Percentiles rank a stretch among this genome's conserved stretches.
Evolutionary conservation across 768 basidiomycete species (phyloP).

Genomic region (Tulasnella sp.): DNA sequence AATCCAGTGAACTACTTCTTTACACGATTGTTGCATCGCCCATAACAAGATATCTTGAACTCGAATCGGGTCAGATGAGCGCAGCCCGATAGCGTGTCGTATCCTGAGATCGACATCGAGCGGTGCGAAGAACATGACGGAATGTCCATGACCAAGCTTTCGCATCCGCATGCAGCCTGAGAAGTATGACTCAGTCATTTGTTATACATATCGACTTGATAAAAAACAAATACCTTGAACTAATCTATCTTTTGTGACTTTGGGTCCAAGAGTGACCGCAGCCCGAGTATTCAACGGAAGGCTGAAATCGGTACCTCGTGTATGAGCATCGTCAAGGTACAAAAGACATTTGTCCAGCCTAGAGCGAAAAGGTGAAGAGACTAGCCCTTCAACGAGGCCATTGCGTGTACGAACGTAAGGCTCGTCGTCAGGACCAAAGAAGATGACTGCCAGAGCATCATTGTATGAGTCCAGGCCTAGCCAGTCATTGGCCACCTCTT

Average conservation of each 20-base stretch:
- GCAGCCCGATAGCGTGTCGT: too few relatives aligned
- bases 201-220: not conserved
- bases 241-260: conserved; percentile 40
- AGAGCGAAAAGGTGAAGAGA: conserved; percentile 29
- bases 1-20: conserved; percentile 32
- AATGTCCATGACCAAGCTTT: conserved; percentile 35
- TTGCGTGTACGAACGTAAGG: conserved; percentile 29
- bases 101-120: conserved; percentile 31
- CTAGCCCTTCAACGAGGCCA: conserved; percentile 26
- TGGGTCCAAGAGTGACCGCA: conserved; percentile 39
- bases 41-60: too few relatives aligned
- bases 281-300: conserved; percentile 33
- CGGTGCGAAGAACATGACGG: conserved; percentile 38
- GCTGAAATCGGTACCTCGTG: conserved; percentile 41
- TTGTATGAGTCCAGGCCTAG: conserved; percentile 22
- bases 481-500: conserved; percentile 33
- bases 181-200: not conserved
- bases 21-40: too few relatives aligned
- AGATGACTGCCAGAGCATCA: conserved; percentile 32
- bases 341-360: conserved; percentile 31
- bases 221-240: conserved; percentile 32
- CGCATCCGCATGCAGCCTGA: conserved; percentile 45
- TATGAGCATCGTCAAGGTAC: conserved; percentile 44
- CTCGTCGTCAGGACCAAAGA: conserved; percentile 31
- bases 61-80: too few relatives aligned